Evolutionary conservation across 2,329 filamentous ascomycete genomes (phyloP).

Genomic region (Sporothrix mexicana): DNA sequence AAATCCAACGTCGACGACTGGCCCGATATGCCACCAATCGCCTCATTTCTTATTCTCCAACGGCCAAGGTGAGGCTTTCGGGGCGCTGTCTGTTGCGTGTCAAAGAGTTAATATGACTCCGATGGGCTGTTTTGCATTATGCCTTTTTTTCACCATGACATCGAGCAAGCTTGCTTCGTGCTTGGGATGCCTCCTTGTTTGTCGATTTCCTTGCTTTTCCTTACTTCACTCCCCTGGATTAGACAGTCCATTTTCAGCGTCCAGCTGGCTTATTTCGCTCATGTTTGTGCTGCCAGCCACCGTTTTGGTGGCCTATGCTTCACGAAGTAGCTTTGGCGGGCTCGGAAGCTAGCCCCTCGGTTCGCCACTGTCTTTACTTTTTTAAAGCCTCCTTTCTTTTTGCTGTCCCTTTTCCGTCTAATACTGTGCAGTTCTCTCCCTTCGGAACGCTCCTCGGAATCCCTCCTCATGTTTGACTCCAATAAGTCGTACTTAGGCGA

Average conservation of each 20-base stretch:
- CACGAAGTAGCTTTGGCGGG: neutral
- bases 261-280: neutral
- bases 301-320: neutral
- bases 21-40: conserved; percentile 22
- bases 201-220: neutral
- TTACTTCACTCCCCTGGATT: neutral
- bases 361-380: neutral
- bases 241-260: conserved; percentile 2
- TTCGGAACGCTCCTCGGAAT: neutral
- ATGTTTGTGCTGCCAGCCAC: neutral
- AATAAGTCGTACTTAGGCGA: neutral
- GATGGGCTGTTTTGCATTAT: neutral
- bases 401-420: neutral
- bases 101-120: too few species aligned
- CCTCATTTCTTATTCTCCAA: neutral
- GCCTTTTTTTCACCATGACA: neutral
- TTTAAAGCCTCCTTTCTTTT: neutral
- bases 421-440: too few species aligned
- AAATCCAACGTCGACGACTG: conserved; percentile 6
- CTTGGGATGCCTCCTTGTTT: neutral
- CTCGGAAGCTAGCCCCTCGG: conserved; percentile 4
- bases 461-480: neutral
- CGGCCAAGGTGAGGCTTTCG: conserved; percentile 1
- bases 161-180: neutral
- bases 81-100: neutral